Evolutionary conservation across 495 filamentous ascomycete species (phyloP), one percentile per base, ranked within the genome.

Genomic region (Sordaria brevicollis): DNA sequence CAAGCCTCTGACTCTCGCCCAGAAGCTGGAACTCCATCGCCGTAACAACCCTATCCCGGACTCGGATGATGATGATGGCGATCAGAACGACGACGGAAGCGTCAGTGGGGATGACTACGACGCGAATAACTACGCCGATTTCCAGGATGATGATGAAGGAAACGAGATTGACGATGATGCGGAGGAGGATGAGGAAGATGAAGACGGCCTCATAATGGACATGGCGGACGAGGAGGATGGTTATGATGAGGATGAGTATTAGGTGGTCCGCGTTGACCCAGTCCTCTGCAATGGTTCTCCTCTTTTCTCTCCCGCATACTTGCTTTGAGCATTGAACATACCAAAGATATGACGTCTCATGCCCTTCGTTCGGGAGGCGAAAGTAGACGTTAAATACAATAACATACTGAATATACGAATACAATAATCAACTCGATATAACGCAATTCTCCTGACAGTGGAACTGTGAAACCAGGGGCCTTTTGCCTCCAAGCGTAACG

Each of bases 111-210:
- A 73, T 15, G 73, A 73, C 65, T 72, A 72, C 25, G 70, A 70
- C 66, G 73, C 68, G n/a, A 36, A 68, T 10, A 39, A 69, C 15
- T 75, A 75, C 35, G 71, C 67, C 1, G 71, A 73, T 21, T 75
- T 71, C 5, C 69, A 75, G 25, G 71, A 73, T 54, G 73, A 75
- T 31, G 71, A 75, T 2, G 71, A 71, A 38, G 71, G 67, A 1
- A 69, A 69, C 3, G 71, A 71, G 33, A 21, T 54, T 25, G 19
- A 54, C 5, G 70, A 41, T 9, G 43, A 25, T 7, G 33, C 13
- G 10, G 69, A 65, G 8, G 65, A 54, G 0, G 68, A 33, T 0
- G 69, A 71, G 21, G 37, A 36, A 33, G 65, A 49, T 11, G 57
- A 71, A 13, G 34, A 37, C 3, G 65, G 34, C 1, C 33, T 62